These are phyloP conservation scores for Buddleja alternifolia DNA, from an alignment of 257 asterid species.

Conservation along the genomic window DNA sequence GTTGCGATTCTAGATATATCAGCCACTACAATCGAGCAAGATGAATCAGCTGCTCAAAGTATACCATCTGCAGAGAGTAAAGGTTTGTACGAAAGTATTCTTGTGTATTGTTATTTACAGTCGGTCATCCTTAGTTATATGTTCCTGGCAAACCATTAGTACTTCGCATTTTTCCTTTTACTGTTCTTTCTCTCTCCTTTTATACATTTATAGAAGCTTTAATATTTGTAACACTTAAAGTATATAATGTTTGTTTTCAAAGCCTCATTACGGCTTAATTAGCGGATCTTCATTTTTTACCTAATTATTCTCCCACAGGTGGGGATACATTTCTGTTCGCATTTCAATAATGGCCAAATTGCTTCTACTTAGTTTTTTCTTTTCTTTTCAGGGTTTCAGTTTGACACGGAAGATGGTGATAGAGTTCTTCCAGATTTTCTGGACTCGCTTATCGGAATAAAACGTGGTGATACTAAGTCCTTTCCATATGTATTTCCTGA, in stretches of 20 bases:
- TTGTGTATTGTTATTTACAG: not conserved
- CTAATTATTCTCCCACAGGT: constrained; percentile 2
- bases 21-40: constrained; percentile 77
- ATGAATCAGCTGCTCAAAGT: constrained; percentile 59
- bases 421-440: constrained; percentile 84
- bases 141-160: constrained; percentile 1
- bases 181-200: not conserved
- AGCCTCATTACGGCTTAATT: too few relatives aligned
- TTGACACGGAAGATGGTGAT: constrained; percentile 93
- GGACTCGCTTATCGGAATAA: constrained; percentile 63
- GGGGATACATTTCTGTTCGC: constrained; percentile 4
- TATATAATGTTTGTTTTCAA: not conserved
- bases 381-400: constrained; percentile 70
- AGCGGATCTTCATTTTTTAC: not conserved
- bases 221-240: not conserved
- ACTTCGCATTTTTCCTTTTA: not conserved
- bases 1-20: constrained; percentile 92
- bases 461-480: constrained; percentile 73
- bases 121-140: constrained; percentile 14
- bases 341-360: not conserved
- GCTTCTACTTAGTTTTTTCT: not conserved
- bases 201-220: not conserved
- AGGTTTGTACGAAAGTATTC: constrained; percentile 49
- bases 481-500: constrained; percentile 89
- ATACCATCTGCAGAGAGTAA: constrained; percentile 98